phyloP scores from a whole-genome alignment of 2,329 filamentous ascomycete genomes.

The Fragosphaeria purpurea region DNA sequence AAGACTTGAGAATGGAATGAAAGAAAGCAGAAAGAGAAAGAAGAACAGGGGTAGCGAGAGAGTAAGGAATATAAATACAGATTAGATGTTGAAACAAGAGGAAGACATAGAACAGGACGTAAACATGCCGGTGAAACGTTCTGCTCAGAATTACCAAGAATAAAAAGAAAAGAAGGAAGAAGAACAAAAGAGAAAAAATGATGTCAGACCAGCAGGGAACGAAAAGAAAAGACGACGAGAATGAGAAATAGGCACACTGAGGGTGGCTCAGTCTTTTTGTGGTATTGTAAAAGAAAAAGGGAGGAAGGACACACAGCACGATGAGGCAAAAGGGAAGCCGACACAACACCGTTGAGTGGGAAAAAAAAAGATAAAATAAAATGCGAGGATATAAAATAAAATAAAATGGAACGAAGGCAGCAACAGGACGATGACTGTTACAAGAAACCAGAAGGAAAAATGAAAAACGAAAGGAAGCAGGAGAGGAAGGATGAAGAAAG shows the following conservation, averaged over 20 bases:
- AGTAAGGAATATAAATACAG: constrained; percentile 9
- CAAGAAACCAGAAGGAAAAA: constrained; percentile 15
- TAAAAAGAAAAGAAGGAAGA: background rate
- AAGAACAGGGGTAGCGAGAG: constrained; percentile 1
- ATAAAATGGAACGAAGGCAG: constrained; percentile 9
- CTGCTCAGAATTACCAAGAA: background rate
- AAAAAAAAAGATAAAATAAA: background rate
- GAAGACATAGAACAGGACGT: background rate
- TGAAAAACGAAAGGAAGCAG: constrained; percentile 14
- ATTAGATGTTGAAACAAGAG: background rate
- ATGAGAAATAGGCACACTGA: background rate
- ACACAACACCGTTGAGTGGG: background rate
- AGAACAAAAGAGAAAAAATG: constrained; percentile 2
- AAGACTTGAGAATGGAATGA: constrained; percentile 1
- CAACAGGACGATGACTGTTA: constrained; percentile 10
- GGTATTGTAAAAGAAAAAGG: background rate
- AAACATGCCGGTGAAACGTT: constrained; percentile 2
- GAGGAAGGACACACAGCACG: background rate
- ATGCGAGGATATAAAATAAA: background rate
- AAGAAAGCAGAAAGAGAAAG: constrained; percentile 2
- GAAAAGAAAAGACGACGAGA: background rate
- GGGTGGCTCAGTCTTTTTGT: too few relatives aligned
- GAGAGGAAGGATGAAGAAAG: constrained; percentile 17
- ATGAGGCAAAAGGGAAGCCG: background rate
- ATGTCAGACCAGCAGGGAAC: background rate